These are phyloP conservation scores for Daldinia caldariorum DNA, from an alignment of 495 filamentous ascomycete species.

Conservation along the genomic window DNA sequence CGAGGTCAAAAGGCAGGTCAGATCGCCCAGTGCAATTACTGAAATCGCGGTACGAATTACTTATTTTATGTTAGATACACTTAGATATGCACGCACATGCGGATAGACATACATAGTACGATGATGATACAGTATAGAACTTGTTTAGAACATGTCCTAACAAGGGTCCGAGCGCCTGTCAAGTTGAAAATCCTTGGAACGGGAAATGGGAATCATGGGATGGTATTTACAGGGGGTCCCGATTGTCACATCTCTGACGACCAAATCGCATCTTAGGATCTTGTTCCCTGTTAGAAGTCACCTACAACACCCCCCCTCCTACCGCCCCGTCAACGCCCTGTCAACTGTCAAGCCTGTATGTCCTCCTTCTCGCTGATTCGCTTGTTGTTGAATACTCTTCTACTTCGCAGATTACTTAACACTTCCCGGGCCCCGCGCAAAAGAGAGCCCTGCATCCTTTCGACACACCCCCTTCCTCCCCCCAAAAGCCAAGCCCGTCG, in stretches of 20 bases:
- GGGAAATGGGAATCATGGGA: conserved; percentile 42
- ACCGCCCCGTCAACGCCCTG: conserved; percentile 14
- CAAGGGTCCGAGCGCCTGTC: conserved; percentile 39
- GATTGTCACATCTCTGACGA: conserved; percentile 42
- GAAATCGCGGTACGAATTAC: neutral
- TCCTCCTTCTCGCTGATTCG: conserved; percentile 42
- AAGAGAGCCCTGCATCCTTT: conserved; percentile 17
- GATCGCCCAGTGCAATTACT: conserved; percentile 2
- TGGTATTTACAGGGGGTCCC: conserved; percentile 37
- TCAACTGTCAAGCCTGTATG: conserved; percentile 40
- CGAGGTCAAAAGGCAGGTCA: conserved; percentile 3
- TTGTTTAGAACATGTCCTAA: conserved; percentile 6
- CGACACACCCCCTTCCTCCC: too few species aligned
- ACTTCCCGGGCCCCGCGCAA: conserved; percentile 27
- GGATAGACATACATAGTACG: neutral
- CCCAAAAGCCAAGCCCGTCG: conserved; percentile 38
- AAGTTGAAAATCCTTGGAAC: conserved; percentile 37
- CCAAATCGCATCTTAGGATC: conserved; percentile 45
- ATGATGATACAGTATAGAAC: neutral
- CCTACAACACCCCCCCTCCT: neutral
- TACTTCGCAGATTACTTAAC: conserved; percentile 31
- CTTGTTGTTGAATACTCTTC: conserved; percentile 33
- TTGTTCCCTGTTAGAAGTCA: conserved; percentile 34
- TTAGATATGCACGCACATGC: neutral
- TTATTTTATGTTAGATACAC: neutral